Evolutionary conservation across 176 grass and related monocot genomes (phyloP).

Genomic region (Carex kokanica): DNA sequence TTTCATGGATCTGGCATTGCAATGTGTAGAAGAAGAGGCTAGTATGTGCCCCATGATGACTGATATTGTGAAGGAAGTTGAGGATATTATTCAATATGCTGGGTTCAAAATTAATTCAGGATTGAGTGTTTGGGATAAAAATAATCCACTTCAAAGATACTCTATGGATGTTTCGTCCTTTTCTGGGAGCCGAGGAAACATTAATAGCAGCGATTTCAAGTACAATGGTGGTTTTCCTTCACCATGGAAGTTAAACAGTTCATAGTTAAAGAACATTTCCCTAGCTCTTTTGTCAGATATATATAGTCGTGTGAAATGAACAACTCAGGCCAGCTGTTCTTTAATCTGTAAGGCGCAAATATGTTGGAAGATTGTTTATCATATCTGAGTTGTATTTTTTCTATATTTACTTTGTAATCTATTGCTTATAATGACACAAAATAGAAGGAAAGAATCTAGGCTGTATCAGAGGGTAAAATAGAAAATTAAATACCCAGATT

Average conservation of each 20-base stretch:
- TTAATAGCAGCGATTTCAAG: conserved; percentile 55
- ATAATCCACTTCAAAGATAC: conserved; percentile 32
- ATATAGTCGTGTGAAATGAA: no score
- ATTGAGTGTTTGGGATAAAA: conserved; percentile 48
- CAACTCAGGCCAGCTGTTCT: no score
- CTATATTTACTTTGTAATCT: no score
- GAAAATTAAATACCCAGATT: no score
- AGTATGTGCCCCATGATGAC: conserved; percentile 50
- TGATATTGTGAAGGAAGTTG: conserved; percentile 54
- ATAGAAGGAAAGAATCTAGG: no score
- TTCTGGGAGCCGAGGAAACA: conserved; percentile 18
- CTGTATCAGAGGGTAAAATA: no score
- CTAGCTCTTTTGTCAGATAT: not conserved
- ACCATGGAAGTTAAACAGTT: conserved; percentile 36
- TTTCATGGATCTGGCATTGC: conserved; percentile 53
- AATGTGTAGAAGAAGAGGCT: conserved; percentile 37
- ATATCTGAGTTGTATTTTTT: no score
- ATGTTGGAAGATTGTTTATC: no score
- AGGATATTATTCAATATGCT: conserved; percentile 54
- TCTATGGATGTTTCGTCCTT: conserved; percentile 35
- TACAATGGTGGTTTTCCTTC: conserved; percentile 58
- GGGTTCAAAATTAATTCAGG: conserved; percentile 37
- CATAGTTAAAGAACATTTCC: not conserved
- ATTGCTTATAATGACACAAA: no score
- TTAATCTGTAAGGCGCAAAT: no score